Base-by-base conservation (phyloP, 2,329 filamentous ascomycete species). In the Ophiognomonia clavigignenti-juglandacearum region DNA sequence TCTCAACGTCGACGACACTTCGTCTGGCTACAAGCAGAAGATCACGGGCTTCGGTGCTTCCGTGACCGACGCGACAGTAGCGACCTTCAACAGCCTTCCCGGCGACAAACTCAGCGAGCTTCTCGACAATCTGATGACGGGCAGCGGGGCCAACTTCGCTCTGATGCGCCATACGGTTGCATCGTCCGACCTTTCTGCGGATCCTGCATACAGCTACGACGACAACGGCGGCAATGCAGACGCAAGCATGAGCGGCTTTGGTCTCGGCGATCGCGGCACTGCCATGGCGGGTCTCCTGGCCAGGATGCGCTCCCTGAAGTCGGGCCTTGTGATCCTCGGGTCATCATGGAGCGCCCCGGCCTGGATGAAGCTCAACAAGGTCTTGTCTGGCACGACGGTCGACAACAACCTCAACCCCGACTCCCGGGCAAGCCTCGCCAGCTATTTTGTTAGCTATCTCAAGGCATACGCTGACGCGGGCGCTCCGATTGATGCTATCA, bases 391-490 rank as follows among this genome's bases (percentile, higher is more conserved):
- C 23, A 63, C 61, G 29, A 64, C 61, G 1, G 45, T 61, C 10
- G 57, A 63, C 54, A 67, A 69, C 56, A 67, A 67, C 55, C 61
- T 71, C 24, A 56, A 70, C 57, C 57, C 64, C 23, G 54, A 58
- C 34, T 70, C 68, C 55, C 63, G 59, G 34, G 53, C 53, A 23
- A 49, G 58, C 34, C 64, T 62, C 37, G 68, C 62, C 4, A 53
- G 67, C 47, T 69, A 69, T 57, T 63, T 72, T 46, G 66, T 69
- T 44, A 63, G 65, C 55, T 72, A 72, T 53, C 56, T 71, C 11
- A 59, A 69, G 50, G 67, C 67, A 2, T 72, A 62, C 51, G 55
- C 57, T 5, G 54, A 38, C n/a, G 57, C 54, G 4, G 67, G 67
- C 2, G 64, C 60, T 2, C 57, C 57, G 9, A 55, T 71, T 34